Evolutionary conservation across 1,284 basidiomycete species (phyloP).

Genomic region (Ceratobasidium sp.): DNA sequence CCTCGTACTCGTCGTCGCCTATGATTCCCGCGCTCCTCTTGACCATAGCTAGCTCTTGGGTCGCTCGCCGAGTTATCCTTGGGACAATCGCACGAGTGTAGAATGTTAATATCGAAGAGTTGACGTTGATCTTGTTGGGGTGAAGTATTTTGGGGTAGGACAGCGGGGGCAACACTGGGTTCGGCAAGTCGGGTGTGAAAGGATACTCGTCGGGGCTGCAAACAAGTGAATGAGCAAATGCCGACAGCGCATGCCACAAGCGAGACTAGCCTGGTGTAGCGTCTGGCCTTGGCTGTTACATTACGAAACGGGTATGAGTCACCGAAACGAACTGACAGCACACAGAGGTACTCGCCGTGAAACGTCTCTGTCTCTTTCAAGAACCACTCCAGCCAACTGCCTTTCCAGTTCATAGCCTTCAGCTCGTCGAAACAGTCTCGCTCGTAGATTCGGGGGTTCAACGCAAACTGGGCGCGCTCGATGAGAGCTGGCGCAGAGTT

Average conservation of each 20-base stretch:
- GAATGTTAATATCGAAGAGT: conserved; percentile 86
- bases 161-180: conserved; percentile 80
- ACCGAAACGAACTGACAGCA: conserved; percentile 23
- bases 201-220: conserved; percentile 95
- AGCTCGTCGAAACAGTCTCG: conserved; percentile 80
- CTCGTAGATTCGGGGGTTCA: conserved; percentile 90
- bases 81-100: conserved; percentile 85
- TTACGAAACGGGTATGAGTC: not conserved
- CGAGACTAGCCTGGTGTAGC: conserved; percentile 79
- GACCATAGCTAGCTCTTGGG: conserved; percentile 63
- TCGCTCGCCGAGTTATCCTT: conserved; percentile 75
- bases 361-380: conserved; percentile 92
- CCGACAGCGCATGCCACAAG: not conserved
- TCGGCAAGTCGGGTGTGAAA: conserved; percentile 83
- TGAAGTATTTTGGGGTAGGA: conserved; percentile 78
- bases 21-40: conserved; percentile 71
- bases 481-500: conserved; percentile 65
- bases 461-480: conserved; percentile 95
- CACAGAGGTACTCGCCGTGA: conserved; percentile 72
- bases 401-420: conserved; percentile 71
- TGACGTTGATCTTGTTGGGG: conserved; percentile 87
- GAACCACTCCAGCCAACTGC: conserved; percentile 97
- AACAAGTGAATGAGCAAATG: conserved; percentile 21
- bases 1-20: conserved; percentile 72
- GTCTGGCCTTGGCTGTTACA: conserved; percentile 81